Evolutionary conservation across 768 basidiomycete species (phyloP).

Genomic region (Mycena metata): DNA sequence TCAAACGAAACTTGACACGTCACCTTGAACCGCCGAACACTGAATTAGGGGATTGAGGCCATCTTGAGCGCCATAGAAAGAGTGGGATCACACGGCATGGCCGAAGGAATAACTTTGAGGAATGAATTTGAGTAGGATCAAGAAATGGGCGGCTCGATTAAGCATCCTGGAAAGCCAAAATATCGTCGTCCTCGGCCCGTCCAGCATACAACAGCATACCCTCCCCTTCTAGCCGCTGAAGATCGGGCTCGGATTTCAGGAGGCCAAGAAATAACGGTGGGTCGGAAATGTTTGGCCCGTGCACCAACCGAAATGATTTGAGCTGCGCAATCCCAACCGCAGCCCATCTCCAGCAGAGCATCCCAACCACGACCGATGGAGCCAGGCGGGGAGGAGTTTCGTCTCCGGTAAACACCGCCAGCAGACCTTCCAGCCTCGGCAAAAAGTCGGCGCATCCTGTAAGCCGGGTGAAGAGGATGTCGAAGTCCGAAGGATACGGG

Average conservation of each 20-base stretch:
- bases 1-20: no score
- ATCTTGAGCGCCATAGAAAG: no score
- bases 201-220: slow-evolving; percentile 16
- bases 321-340: slow-evolving; percentile 3
- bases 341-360: slow-evolving; percentile 18
- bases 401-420: no score
- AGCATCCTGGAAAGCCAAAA: no score
- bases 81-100: no score
- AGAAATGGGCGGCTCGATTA: no score
- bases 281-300: background rate
- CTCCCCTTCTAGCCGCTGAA: background rate
- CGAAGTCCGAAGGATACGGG: background rate
- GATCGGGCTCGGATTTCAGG: background rate
- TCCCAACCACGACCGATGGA: background rate
- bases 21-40: no score
- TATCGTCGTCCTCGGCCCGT: background rate
- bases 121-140: no score
- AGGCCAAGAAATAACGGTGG: no score
- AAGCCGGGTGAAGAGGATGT: background rate
- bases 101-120: no score
- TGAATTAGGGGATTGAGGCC: no score
- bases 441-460: background rate
- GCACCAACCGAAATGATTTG: slow-evolving; percentile 13
- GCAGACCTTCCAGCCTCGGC: slow-evolving; percentile 1
- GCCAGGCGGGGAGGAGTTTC: no score